phyloP scores from a whole-genome alignment of 2,329 filamentous ascomycete genomes.

The Stagonosporopsis tanaceti region DNA sequence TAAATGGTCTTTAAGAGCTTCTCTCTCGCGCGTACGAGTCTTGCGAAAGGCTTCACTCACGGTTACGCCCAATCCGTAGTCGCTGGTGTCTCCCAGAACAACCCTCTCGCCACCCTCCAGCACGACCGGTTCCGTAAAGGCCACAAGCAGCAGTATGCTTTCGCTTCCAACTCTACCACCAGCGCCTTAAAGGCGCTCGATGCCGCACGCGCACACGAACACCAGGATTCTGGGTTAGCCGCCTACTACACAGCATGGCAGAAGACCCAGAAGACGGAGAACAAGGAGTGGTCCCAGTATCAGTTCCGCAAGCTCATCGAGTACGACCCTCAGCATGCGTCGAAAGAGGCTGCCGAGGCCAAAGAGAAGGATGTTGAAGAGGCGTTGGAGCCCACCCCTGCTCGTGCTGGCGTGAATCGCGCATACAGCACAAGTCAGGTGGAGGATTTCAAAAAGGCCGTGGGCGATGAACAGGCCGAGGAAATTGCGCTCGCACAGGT shows the following conservation, averaged over 20 bases:
- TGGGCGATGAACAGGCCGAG: constrained; percentile 57
- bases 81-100: constrained; percentile 76
- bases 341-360: constrained; percentile 49
- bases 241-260: constrained; percentile 93
- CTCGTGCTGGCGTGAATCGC: constrained; percentile 52
- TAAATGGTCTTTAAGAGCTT: constrained; percentile 86
- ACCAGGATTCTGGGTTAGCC: constrained; percentile 69
- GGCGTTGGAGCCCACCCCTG: constrained; percentile 36
- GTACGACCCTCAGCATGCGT: constrained; percentile 71
- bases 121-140: constrained; percentile 57
- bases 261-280: constrained; percentile 74
- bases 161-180: constrained; percentile 62
- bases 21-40: constrained; percentile 94
- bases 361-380: constrained; percentile 47
- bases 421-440: constrained; percentile 64
- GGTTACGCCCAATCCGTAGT: constrained; percentile 98
- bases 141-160: constrained; percentile 75
- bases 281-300: constrained; percentile 90
- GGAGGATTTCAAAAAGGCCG: constrained; percentile 66
- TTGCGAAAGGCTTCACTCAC: constrained; percentile 95
- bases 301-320: constrained; percentile 89
- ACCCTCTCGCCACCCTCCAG: constrained; percentile 62
- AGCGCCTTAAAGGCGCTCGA: constrained; percentile 46
- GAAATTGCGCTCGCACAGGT: constrained; percentile 77
- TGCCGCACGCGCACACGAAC: constrained; percentile 35